phyloP scores from a whole-genome alignment of 108 stramenopile genomes.

The Cyclostephanos tholiformis region DNA sequence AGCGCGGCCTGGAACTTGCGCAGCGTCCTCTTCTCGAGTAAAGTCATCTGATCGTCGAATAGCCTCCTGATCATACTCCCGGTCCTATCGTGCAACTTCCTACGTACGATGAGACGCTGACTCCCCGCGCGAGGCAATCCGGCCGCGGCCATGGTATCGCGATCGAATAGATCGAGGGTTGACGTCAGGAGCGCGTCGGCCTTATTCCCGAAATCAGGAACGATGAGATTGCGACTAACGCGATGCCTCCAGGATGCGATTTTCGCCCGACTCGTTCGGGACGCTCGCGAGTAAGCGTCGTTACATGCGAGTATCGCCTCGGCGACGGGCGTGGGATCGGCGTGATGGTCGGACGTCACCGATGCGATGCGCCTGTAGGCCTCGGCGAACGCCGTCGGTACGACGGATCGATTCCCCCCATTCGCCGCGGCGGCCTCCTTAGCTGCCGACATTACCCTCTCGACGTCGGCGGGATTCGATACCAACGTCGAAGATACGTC shows the following conservation, averaged over 20 bases:
- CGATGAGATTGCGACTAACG: conserved; percentile 62
- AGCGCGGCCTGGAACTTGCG: conserved; percentile 65
- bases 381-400: conserved; percentile 56
- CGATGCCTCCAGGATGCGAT: conserved; percentile 73
- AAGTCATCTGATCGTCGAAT: conserved; percentile 64
- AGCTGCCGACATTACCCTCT: conserved; percentile 50
- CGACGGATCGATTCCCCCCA: no score
- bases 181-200: conserved; percentile 59
- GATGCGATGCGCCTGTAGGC: conserved; percentile 53
- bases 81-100: conserved; percentile 64
- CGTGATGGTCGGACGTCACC: conserved; percentile 36
- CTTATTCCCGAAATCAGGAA: conserved; percentile 67
- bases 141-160: conserved; percentile 75
- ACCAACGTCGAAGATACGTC: conserved; percentile 54
- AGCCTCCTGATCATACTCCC: conserved; percentile 58
- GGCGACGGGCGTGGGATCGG: conserved; percentile 73
- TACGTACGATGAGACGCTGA: conserved; percentile 64
- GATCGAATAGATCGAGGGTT: conserved; percentile 68
- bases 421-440: conserved; percentile 24
- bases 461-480: conserved; percentile 49
- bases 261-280: conserved; percentile 65
- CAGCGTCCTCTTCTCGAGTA: conserved; percentile 57
- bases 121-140: conserved; percentile 59
- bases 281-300: conserved; percentile 69
- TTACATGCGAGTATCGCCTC: conserved; percentile 72